Percentiles rank a stretch among this genome's conserved stretches.
phyloP scores from a whole-genome alignment of 2,329 filamentous ascomycete species.

The Ilyonectria destructans region DNA sequence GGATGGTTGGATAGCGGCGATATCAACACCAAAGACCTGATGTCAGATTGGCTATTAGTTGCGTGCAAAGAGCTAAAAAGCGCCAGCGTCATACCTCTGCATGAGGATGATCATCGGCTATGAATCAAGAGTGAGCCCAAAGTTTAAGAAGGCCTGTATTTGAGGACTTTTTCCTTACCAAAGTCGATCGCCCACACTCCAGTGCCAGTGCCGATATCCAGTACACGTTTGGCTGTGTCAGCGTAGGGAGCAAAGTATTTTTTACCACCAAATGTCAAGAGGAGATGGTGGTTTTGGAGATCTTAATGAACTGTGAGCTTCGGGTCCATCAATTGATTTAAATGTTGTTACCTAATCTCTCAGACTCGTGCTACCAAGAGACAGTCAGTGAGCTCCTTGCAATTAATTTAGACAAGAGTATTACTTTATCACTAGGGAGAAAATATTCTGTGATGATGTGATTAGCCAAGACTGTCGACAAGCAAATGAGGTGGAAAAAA shows the following conservation, averaged over 20 bases:
- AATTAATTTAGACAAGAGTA: accelerated
- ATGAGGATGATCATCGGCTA: conserved; percentile 38
- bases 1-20: conserved; percentile 29
- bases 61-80: accelerated
- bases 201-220: conserved; percentile 37
- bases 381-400: accelerated
- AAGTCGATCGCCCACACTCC: conserved; percentile 40
- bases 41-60: not conserved
- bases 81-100: not conserved
- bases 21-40: conserved; percentile 27
- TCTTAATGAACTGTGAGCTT: conserved; percentile 1
- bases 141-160: not conserved
- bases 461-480: not conserved
- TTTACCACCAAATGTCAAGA: conserved; percentile 33
- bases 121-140: not conserved
- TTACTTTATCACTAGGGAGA: conserved; percentile 36
- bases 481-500: accelerated
- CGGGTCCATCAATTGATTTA: accelerated
- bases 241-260: conserved; percentile 23
- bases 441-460: conserved; percentile 16
- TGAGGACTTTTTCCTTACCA: conserved; percentile 6
- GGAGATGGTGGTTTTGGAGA: conserved; percentile 36
- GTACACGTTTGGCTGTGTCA: conserved; percentile 30
- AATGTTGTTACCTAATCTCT: conserved; percentile 23
- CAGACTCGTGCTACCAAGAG: conserved; percentile 32